Conservation (phyloP, 768 basidiomycete genomes). For the Leucosporidium yakuticum region DNA sequence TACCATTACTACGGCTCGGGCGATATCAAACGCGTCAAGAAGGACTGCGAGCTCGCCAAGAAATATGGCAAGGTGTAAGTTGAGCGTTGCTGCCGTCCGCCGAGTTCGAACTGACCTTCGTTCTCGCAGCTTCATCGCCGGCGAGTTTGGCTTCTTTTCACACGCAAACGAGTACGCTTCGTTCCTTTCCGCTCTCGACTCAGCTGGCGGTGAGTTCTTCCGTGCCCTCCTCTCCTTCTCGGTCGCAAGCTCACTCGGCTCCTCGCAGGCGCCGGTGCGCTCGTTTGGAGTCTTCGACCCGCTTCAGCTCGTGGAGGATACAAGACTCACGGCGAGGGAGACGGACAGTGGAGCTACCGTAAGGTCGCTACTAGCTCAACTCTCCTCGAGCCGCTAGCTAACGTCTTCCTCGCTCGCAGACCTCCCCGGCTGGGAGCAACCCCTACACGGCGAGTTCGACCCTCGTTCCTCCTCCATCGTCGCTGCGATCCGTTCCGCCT, state of each 20-base stretch:
- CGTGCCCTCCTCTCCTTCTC: not conserved
- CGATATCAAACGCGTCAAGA: conserved; percentile 33
- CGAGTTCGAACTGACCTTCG: not conserved
- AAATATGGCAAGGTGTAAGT: conserved; percentile 36
- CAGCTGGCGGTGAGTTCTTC: conserved; percentile 22
- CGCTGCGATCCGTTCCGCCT: conserved; percentile 22
- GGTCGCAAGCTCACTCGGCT: not conserved
- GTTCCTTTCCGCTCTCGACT: conserved; percentile 30
- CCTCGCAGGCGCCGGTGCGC: conserved; percentile 29
- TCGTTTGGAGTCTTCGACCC: conserved; percentile 38
- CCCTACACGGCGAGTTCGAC: conserved; percentile 31
- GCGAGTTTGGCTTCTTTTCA: conserved; percentile 38
- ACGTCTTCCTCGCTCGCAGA: conserved; percentile 7
- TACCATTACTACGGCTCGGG: conserved; percentile 35
- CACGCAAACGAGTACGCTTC: conserved; percentile 21
- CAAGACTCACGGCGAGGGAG: conserved; percentile 37
- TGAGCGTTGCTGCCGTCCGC: not conserved
- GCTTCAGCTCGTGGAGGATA: conserved; percentile 35
- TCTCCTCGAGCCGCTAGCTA: not conserved
- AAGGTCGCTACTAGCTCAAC: not conserved
- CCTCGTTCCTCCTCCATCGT: conserved; percentile 22
- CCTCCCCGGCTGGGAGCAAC: conserved; percentile 26
- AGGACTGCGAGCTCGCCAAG: conserved; percentile 33
- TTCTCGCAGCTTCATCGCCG: conserved; percentile 34
- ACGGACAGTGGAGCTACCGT: conserved; percentile 33